These are phyloP conservation scores for Globisporangium yorkense DNA, from an alignment of 352 stramenopile species.

Conservation along the genomic window DNA sequence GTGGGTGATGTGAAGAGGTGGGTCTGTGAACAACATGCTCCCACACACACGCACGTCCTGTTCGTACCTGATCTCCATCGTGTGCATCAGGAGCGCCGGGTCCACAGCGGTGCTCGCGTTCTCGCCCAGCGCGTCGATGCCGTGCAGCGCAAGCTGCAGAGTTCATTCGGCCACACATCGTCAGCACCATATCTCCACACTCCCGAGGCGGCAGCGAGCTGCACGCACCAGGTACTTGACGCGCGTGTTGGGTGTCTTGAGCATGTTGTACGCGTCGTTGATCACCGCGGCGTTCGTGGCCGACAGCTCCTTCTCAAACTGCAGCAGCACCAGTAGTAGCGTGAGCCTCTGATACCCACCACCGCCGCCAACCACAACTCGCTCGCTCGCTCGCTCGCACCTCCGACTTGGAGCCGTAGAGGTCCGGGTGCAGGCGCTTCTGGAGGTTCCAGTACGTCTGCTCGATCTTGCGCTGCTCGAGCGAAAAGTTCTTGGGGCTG, in stretches of 20 bases:
- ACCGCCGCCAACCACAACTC: not conserved
- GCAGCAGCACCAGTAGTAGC: not conserved
- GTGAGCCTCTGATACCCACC: not conserved
- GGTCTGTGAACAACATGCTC: no score
- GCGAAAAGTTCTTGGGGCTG: slow-evolving; percentile 74
- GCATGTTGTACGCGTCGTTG: slow-evolving; percentile 85
- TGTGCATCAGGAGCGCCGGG: slow-evolving; percentile 71
- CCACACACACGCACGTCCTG: slow-evolving; percentile 10
- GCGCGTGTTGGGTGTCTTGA: slow-evolving; percentile 81
- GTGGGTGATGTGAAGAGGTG: not conserved
- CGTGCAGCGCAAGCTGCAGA: slow-evolving; percentile 62
- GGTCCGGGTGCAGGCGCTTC: slow-evolving; percentile 78
- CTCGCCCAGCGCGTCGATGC: slow-evolving; percentile 76
- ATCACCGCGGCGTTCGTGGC: slow-evolving; percentile 72
- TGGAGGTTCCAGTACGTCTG: slow-evolving; percentile 86
- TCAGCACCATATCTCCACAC: not conserved
- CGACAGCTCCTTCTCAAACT: slow-evolving; percentile 82
- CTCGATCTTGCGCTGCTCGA: slow-evolving; percentile 78
- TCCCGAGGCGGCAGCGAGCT: not conserved
- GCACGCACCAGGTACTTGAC: slow-evolving; percentile 74
- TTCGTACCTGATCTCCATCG: slow-evolving; percentile 69
- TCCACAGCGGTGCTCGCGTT: slow-evolving; percentile 71
- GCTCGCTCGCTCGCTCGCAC: slow-evolving; percentile 16
- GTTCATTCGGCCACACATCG: not conserved
- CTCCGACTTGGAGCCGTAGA: slow-evolving; percentile 84